These are phyloP conservation scores for Ciborinia camelliae DNA, from an alignment of 2,329 filamentous ascomycete species.

Conservation along the genomic window DNA sequence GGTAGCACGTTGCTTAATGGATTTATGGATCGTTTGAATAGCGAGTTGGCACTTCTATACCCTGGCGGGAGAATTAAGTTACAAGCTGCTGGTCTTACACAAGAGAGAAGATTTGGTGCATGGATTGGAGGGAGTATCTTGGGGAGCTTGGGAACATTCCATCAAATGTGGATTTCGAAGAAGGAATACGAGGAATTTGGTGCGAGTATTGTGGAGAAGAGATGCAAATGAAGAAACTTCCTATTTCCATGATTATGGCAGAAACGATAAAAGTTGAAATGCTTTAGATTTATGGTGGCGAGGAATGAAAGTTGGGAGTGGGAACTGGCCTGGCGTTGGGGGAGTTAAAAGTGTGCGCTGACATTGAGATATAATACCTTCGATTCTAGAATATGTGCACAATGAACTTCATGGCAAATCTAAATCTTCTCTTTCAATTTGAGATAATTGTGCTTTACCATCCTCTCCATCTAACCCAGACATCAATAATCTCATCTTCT, in stretches of 20 bases:
- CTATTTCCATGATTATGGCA: neutral
- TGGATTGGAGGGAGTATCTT: conserved; percentile 98
- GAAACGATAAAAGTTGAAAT: conserved; percentile 22
- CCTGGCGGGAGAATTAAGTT: conserved; percentile 85
- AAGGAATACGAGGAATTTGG: conserved; percentile 99
- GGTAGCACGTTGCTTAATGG: conserved; percentile 84
- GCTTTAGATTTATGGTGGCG: conserved; percentile 2
- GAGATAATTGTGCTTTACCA: conserved; percentile 49
- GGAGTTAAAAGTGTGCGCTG: conserved; percentile 16
- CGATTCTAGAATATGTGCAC: conserved; percentile 9
- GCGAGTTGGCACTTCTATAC: conserved; percentile 76
- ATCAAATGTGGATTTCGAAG: conserved; percentile 98
- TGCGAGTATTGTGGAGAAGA: conserved; percentile 84
- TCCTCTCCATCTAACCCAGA: conserved; percentile 69
- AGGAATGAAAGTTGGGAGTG: neutral
- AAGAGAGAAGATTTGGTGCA: conserved; percentile 84
- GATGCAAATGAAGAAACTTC: conserved; percentile 69
- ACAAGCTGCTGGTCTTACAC: conserved; percentile 78
- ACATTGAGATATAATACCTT: conserved; percentile 21
- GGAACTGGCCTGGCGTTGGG: conserved; percentile 16
- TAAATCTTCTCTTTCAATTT: neutral
- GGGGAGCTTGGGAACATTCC: conserved; percentile 92
- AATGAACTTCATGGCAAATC: neutral
- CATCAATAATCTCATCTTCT: conserved; percentile 65
- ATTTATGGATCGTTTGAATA: conserved; percentile 85